Conservation (phyloP, 345 rosid species). For the Dovyalis caffra region DNA sequence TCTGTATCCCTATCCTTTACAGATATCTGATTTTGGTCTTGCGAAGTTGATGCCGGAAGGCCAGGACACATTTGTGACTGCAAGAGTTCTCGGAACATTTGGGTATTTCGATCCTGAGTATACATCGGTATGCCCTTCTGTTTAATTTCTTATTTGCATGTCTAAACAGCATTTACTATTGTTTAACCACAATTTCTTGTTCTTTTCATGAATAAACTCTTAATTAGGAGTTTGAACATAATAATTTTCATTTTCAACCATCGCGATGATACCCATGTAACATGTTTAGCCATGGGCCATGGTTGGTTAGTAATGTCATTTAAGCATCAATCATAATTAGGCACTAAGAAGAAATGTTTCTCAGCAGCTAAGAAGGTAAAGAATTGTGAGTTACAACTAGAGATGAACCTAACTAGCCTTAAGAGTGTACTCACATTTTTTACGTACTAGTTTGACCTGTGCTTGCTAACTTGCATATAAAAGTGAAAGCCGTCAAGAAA, state of each 20-base stretch:
- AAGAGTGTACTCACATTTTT: not conserved
- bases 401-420: not conserved
- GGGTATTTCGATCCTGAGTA: slow-evolving; percentile 98
- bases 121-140: slow-evolving; percentile 61
- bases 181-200: not conserved
- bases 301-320: not conserved
- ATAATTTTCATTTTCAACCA: not conserved
- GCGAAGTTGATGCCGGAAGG: slow-evolving; percentile 98
- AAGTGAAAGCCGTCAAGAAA: not conserved
- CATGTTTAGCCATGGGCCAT: not conserved
- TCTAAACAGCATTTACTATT: not conserved
- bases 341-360: not conserved
- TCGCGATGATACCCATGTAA: not conserved
- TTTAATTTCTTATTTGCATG: not conserved
- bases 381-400: not conserved
- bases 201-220: not conserved
- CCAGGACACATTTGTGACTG: slow-evolving; percentile 75
- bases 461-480: not conserved
- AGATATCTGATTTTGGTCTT: slow-evolving; percentile 96
- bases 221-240: not conserved
- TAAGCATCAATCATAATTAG: not conserved
- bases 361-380: not conserved
- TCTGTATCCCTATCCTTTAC: slow-evolving; percentile 9
- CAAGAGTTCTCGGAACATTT: slow-evolving; percentile 93
- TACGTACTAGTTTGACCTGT: not conserved